Evolutionary conservation across 176 grass and related monocot genomes (phyloP), one percentile per base, ranked within the genome.

Genomic region (Pontederia crassipes): DNA sequence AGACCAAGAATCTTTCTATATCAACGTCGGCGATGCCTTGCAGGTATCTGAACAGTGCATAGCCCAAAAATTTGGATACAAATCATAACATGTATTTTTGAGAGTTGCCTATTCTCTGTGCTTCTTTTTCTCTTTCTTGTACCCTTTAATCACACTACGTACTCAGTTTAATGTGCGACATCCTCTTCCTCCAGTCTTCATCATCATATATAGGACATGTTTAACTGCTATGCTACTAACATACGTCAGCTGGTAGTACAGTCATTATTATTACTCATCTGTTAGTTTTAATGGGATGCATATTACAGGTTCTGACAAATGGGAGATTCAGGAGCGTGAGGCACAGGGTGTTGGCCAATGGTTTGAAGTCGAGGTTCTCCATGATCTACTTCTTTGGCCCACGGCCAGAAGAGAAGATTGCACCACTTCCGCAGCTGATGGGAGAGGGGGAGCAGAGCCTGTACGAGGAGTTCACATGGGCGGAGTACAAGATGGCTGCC

Each of bases 261-360:
- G 4, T 40, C 5, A 60, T 58, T 4, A 26, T 24, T 58, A 24
- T 8, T 26, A 20, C 12, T 11, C 0, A 1, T 9, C 27, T 60
- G 7, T 8, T 12, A 2, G 58, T 8, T 11, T 10, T 35, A 60
- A 58, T 59, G 11, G 8, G 14, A 11, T 59, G 57, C 12, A 12
- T 13, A 35, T 15, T 26, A 1, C 11, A 67, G 64, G 64, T 67
- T 45, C 8, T 67, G 50, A 67, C 64, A 54, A 67, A 67, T 54
- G 64, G 64, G 50, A 67, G 64, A 17, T 67, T 67, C 63, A 50
- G 48, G 24, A 66, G 63, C 15, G 48, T 66, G 24, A 66, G 63
- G 48, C 63, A 66, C 58, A 67, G 64, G 28, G 64, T 67, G 24
- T 27, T 54, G 64, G 64, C 64, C 14, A 40, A 54, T 16, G 64